These are phyloP conservation scores for Aspergillus sp. DNA, from an alignment of 2,329 filamentous ascomycete genomes.

Conservation along the genomic window DNA sequence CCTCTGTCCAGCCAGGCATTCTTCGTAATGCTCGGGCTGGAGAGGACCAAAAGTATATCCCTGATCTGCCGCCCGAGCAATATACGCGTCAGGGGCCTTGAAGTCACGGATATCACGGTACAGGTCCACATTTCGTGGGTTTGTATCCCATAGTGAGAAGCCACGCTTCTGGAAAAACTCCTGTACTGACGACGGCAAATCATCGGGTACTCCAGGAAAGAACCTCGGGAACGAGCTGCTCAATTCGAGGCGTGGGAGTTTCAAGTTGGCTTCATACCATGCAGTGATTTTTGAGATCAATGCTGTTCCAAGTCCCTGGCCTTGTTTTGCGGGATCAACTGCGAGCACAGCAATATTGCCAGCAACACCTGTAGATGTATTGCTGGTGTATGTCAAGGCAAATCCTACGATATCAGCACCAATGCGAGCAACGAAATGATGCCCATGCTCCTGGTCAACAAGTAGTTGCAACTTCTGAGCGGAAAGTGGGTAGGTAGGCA, in stretches of 20 bases:
- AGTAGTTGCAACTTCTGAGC: constrained; percentile 30
- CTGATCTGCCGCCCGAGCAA: constrained; percentile 37
- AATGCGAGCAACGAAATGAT: constrained; percentile 39
- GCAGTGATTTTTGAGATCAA: constrained; percentile 35
- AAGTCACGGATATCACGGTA: constrained; percentile 43
- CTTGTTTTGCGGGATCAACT: constrained; percentile 37
- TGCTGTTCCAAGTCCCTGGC: constrained; percentile 43
- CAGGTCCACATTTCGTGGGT: constrained; percentile 40
- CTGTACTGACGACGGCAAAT: constrained; percentile 37
- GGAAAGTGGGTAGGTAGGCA: constrained; percentile 40
- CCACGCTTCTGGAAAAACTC: constrained; percentile 49
- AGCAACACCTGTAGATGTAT: not conserved
- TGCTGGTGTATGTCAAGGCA: constrained; percentile 39
- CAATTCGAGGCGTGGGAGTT: constrained; percentile 28
- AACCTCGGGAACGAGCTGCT: constrained; percentile 46
- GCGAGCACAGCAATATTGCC: constrained; percentile 39
- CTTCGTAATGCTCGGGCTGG: constrained; percentile 38
- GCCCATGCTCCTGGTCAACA: constrained; percentile 29
- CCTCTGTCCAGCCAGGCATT: constrained; percentile 43
- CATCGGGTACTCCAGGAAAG: constrained; percentile 48
- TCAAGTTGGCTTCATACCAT: constrained; percentile 29
- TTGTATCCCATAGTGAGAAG: constrained; percentile 32
- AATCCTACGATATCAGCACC: constrained; percentile 37
- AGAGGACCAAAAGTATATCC: constrained; percentile 43
- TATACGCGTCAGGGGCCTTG: constrained; percentile 37